phyloP scores from a whole-genome alignment of 2,329 filamentous ascomycete species.

The Colletotrichum graminicola region DNA sequence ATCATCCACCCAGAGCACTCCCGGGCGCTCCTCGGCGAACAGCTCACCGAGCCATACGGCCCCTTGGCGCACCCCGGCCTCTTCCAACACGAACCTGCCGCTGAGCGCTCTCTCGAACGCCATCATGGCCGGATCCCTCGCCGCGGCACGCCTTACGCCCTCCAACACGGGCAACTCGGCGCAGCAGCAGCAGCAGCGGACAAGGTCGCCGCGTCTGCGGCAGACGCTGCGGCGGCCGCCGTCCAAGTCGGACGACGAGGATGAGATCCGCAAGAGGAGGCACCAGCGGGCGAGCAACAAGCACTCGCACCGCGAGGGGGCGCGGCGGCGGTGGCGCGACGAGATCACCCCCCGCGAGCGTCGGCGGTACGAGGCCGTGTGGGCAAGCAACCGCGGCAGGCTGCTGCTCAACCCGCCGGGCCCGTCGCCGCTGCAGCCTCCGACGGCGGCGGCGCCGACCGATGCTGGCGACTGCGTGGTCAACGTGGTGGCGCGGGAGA shows the following conservation, averaged over 20 bases:
- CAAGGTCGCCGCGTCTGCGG: slow-evolving; percentile 67
- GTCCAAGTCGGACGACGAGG: slow-evolving; percentile 65
- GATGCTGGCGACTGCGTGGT: slow-evolving; percentile 66
- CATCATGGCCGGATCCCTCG: slow-evolving; percentile 80
- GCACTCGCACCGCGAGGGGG: slow-evolving; percentile 82
- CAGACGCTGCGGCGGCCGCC: slow-evolving; percentile 74
- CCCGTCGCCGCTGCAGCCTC: too few relatives aligned
- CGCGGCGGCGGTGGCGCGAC: slow-evolving; percentile 82
- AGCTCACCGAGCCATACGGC: slow-evolving; percentile 55
- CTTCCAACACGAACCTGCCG: slow-evolving; percentile 58
- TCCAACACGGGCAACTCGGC: slow-evolving; percentile 55
- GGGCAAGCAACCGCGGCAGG: slow-evolving; percentile 81
- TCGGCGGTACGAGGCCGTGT: slow-evolving; percentile 86
- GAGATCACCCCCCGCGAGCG: slow-evolving; percentile 78
- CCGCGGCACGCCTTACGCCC: slow-evolving; percentile 68
- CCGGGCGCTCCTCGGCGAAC: slow-evolving; percentile 37
- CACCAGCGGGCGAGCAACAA: slow-evolving; percentile 64
- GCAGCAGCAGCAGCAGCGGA: slow-evolving; percentile 56
- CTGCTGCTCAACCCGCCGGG: slow-evolving; percentile 50
- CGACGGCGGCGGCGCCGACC: neutral
- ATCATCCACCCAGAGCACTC: slow-evolving; percentile 23
- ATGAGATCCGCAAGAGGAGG: slow-evolving; percentile 63
- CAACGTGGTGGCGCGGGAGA: slow-evolving; percentile 77
- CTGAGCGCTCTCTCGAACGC: slow-evolving; percentile 78
- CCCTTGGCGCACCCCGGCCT: slow-evolving; percentile 46